Evolutionary conservation across 2,329 filamentous ascomycete species (phyloP).

Genomic region (Fusarium udum): DNA sequence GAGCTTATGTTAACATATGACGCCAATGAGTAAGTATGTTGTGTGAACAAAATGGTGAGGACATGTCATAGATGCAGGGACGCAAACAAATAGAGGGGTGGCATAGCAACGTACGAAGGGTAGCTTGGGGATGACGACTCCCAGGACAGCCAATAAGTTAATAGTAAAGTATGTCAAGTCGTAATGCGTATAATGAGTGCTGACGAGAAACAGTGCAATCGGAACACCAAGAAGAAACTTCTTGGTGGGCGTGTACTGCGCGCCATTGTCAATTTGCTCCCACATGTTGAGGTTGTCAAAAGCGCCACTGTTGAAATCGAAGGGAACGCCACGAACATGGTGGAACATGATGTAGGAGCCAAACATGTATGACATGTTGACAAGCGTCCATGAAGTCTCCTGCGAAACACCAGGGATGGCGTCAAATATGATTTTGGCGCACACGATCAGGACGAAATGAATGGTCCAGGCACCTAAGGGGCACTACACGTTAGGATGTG

Average conservation of each 20-base stretch:
- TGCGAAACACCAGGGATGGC: conserved; percentile 96
- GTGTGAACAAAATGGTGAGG: neutral
- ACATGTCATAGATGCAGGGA: neutral
- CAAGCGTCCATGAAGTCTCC: conserved; percentile 98
- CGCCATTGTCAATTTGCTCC: conserved; percentile 99
- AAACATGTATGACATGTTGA: conserved; percentile 99
- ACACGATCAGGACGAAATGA: conserved; percentile 90
- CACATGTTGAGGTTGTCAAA: conserved; percentile 99
- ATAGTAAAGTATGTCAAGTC: conserved; percentile 96
- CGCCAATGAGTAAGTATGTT: neutral
- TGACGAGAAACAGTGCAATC: conserved; percentile 92
- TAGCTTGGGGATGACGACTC: conserved; percentile 94
- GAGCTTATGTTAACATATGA: conserved; percentile 42
- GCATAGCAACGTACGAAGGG: conserved; percentile 77
- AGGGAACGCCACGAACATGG: conserved; percentile 95
- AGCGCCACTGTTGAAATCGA: conserved; percentile 97
- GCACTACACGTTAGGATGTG: conserved; percentile 27
- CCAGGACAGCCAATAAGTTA: conserved; percentile 92
- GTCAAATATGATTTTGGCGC: conserved; percentile 96
- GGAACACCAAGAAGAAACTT: conserved; percentile 97
- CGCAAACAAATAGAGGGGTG: neutral
- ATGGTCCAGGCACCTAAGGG: conserved; percentile 92
- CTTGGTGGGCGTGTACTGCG: conserved; percentile 98
- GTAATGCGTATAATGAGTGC: conserved; percentile 99
- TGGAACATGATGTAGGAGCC: conserved; percentile 99